phyloP scores from a whole-genome alignment of 768 basidiomycete genomes.

The Trametes cingulata region DNA sequence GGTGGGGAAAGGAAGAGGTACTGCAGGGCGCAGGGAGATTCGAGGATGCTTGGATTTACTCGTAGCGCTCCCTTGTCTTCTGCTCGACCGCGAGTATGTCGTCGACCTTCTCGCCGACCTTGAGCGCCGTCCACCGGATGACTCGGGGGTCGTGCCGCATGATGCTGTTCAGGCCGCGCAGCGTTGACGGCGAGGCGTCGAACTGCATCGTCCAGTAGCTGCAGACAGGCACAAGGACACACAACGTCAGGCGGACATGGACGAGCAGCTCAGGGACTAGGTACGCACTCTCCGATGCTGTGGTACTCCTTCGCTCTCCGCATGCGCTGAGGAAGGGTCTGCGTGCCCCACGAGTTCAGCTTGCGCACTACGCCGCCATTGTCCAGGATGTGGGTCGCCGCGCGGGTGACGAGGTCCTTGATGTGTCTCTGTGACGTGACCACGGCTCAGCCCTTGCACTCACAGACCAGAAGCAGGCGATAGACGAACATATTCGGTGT shows the following conservation, averaged over 20 bases:
- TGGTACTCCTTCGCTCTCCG: slow-evolving; percentile 57
- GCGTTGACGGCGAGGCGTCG: slow-evolving; percentile 75
- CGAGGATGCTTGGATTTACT: neutral
- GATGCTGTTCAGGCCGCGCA: slow-evolving; percentile 62
- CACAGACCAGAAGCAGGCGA: neutral
- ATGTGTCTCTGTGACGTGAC: slow-evolving; percentile 60
- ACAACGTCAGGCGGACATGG: neutral
- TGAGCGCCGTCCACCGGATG: slow-evolving; percentile 78
- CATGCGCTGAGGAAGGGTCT: slow-evolving; percentile 74
- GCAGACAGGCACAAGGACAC: too few relatives aligned
- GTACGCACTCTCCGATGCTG: slow-evolving; percentile 73
- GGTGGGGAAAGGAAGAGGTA: neutral
- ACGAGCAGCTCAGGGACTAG: neutral
- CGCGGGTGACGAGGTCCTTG: slow-evolving; percentile 68
- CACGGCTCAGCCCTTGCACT: neutral
- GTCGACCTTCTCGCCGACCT: slow-evolving; percentile 72
- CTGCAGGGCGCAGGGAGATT: neutral
- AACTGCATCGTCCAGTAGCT: slow-evolving; percentile 94
- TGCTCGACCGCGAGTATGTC: slow-evolving; percentile 53
- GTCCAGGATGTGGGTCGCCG: slow-evolving; percentile 71
- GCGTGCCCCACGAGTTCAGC: slow-evolving; percentile 74
- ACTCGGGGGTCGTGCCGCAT: slow-evolving; percentile 82
- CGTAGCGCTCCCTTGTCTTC: slow-evolving; percentile 7
- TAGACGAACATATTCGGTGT: slow-evolving; percentile 64
- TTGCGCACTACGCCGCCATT: slow-evolving; percentile 81